Evolutionary conservation across 2,329 filamentous ascomycete genomes (phyloP), one percentile per base, ranked within the genome.

Genomic region (Aureobasidium sp.): DNA sequence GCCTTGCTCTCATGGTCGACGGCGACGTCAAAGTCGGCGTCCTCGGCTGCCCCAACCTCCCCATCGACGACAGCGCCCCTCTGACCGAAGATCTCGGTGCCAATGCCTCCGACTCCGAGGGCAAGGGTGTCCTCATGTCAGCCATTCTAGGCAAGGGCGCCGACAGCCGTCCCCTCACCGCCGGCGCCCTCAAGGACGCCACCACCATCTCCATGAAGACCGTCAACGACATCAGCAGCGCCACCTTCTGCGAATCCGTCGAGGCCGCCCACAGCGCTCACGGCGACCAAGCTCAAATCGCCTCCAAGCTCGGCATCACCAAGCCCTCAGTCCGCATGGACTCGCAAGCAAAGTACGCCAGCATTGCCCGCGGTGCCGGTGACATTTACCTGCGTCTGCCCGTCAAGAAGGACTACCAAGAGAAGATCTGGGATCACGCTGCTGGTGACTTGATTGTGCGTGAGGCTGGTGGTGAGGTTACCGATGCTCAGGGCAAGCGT

Each of bases 391-490:
- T 99, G 62, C 85, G 95, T 59, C 78, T 99, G 62, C 94, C 94
- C 3, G 88, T 90, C 32, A 89, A 85, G 73, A 88, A 87, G 68
- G 87, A 88, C 59, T 99, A 99, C 78, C 86, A 96, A 74, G 94
- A 99, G 82, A 99, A 99, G 84, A 99, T 99, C 68, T 99, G 94
- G 94, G 94, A 99, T 73, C 94, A 99, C 74, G 94, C 94, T 21
- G 94, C 93, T 13, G 94, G 94, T 44, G 92, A 96, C 70, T 78
- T 99, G 63, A 92, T 99, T 67, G 94, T 97, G 44, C 83, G 92
- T 62, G 95, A 99, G 77, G 91, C 94, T 3, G 94, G 94, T 57
- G 95, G 94, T 53, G 81, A 89, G 70, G 93, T 99, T 59, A 95
- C 91, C 1, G 95, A 99, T 75, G 88, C 91, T 44, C 82, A 88